Evolutionary conservation across 1,284 basidiomycete genomes (phyloP).

Genomic region (Cryptococcus amylolentus): DNA sequence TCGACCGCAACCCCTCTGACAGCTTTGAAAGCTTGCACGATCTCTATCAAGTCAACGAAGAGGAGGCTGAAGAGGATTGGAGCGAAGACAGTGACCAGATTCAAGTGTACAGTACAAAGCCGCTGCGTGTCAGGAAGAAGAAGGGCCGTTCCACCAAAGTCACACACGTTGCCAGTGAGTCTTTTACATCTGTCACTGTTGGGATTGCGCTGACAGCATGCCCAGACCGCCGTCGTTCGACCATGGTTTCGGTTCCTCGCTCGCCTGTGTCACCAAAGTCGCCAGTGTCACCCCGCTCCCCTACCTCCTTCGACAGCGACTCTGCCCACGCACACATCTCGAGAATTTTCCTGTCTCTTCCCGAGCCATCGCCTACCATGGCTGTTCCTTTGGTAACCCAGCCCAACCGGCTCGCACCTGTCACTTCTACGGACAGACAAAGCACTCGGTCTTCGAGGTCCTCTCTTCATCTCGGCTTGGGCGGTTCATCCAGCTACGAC

Average conservation of each 20-base stretch:
- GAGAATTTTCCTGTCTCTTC: conserved; percentile 8
- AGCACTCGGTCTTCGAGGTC: conserved; percentile 6
- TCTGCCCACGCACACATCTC: conserved; percentile 19
- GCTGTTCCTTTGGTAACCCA: too few relatives aligned
- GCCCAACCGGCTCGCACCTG: conserved; percentile 3
- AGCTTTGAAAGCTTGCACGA: too few relatives aligned
- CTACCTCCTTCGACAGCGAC: neutral
- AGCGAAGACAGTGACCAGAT: neutral
- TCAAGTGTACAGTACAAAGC: conserved; percentile 16
- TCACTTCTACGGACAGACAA: neutral
- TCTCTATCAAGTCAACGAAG: neutral
- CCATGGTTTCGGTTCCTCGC: conserved; percentile 21
- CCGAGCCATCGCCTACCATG: conserved; percentile 3
- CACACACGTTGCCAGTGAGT: neutral
- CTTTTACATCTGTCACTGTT: neutral
- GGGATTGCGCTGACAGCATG: neutral
- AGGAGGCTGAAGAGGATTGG: neutral
- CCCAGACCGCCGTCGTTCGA: conserved; percentile 14
- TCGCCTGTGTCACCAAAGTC: conserved; percentile 15
- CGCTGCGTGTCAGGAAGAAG: conserved; percentile 27
- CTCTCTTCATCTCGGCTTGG: conserved; percentile 26
- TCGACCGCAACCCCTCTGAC: too few relatives aligned
- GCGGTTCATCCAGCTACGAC: conserved; percentile 25
- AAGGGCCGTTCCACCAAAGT: conserved; percentile 1
- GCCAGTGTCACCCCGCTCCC: conserved; percentile 1